These are phyloP conservation scores for Oxytropis ochrocephala DNA, from an alignment of 306 rosid species.

Conservation along the genomic window DNA sequence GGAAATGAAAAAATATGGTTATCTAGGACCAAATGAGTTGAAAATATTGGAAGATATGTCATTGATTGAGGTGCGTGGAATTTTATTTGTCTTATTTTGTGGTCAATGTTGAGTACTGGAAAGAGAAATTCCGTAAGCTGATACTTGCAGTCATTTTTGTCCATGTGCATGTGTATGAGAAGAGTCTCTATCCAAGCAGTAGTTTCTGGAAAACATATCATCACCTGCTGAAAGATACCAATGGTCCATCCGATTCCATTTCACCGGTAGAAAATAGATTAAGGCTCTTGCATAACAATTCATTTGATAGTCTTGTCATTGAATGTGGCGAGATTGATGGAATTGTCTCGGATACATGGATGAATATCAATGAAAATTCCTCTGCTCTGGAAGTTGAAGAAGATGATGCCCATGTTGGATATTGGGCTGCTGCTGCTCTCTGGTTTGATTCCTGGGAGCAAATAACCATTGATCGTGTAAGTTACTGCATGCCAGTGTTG, in stretches of 20 bases:
- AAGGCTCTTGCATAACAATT: slow-evolving; percentile 44
- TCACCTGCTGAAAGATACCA: slow-evolving; percentile 45
- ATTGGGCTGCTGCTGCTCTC: slow-evolving; percentile 89
- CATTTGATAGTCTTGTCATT: slow-evolving; percentile 44
- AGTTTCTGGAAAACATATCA: slow-evolving; percentile 85
- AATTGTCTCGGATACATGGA: slow-evolving; percentile 76
- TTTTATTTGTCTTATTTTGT: slow-evolving; percentile 24
- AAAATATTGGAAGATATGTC: slow-evolving; percentile 74
- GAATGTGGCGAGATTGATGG: slow-evolving; percentile 93
- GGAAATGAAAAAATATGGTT: slow-evolving; percentile 78
- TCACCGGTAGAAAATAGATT: slow-evolving; percentile 40
- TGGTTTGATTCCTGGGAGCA: slow-evolving; percentile 92
- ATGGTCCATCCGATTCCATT: slow-evolving; percentile 43
- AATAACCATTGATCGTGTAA: slow-evolving; percentile 85
- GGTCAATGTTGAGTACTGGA: slow-evolving; percentile 20
- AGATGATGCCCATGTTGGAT: slow-evolving; percentile 56
- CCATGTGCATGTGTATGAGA: slow-evolving; percentile 32
- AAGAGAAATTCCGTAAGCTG: slow-evolving; percentile 27
- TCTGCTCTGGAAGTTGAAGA: slow-evolving; percentile 43
- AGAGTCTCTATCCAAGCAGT: slow-evolving; percentile 92
- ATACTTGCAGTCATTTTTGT: slow-evolving; percentile 28
- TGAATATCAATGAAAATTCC: slow-evolving; percentile 44
- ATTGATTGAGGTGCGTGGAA: slow-evolving; percentile 63
- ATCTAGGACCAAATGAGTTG: slow-evolving; percentile 82
- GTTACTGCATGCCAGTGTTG: slow-evolving; percentile 25